A percentile compares a stretch with the other conserved stretches of the same genome.
Conservation (phyloP, 2,329 filamentous ascomycete species). For the Penicillium aurantiogriseum region DNA sequence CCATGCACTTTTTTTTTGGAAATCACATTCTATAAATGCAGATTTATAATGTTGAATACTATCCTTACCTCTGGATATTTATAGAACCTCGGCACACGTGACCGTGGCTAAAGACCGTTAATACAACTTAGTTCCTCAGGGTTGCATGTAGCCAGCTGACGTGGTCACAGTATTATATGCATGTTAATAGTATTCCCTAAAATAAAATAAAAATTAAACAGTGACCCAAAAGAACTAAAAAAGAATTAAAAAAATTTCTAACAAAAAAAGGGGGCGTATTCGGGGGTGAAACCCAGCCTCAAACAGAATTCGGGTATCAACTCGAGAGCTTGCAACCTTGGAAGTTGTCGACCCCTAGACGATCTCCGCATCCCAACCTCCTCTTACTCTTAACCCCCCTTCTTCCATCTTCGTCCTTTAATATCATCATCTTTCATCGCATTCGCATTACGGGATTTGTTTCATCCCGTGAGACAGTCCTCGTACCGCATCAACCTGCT, state of each 20-base stretch:
- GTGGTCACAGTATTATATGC: background rate
- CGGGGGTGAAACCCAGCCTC: constrained; percentile 7
- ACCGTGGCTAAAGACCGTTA: background rate
- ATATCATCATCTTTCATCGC: background rate
- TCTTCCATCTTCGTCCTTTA: constrained; percentile 3
- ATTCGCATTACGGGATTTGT: constrained; percentile 6
- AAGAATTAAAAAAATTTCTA: background rate
- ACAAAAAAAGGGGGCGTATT: background rate
- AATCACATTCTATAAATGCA: too few species aligned
- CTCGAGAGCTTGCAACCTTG: constrained; percentile 6
- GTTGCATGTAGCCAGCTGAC: background rate
- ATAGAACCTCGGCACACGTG: background rate
- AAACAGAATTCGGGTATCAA: constrained; percentile 14
- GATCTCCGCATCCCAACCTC: constrained; percentile 10
- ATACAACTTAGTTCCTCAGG: background rate
- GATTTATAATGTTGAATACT: background rate
- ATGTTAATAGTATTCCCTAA: background rate
- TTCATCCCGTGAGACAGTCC: constrained; percentile 6
- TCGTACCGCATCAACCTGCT: constrained; percentile 3
- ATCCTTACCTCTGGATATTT: background rate
- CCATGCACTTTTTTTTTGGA: background rate
- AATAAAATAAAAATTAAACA: background rate
- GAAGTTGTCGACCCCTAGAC: constrained; percentile 1
- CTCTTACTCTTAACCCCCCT: constrained; percentile 11
- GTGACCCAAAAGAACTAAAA: background rate